Base-by-base conservation (phyloP, 2,329 filamentous ascomycete species). In the Alternaria longipes region DNA sequence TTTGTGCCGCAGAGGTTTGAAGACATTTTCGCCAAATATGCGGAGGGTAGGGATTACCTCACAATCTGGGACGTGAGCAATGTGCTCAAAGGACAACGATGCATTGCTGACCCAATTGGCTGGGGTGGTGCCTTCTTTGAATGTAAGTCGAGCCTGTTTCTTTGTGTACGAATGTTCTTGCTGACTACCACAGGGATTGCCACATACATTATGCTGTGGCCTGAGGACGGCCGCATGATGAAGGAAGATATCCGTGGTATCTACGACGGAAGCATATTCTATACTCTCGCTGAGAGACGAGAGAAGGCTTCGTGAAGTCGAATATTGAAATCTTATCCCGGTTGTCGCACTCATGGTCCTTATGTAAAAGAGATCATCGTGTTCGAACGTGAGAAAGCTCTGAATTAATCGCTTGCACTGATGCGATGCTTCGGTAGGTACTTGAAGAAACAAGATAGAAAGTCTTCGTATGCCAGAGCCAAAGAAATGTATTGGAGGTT, bases 231-330 rank as follows among this genome's bases (percentile, higher is more conserved):
- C 0, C 78, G 79, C 50, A 81, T 88, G 75, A 80, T 75, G 68
- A 89, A 89, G 74, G 85, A 89, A 42, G 86, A 89, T 55, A 79
- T 86, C 11, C 72, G 84, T 20, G 69, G 81, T 11, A 75, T 86
- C 7, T 86, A 82, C 64, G 84, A 86, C 69, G 84, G 85, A 6
- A 84, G 83, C 67, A 78, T 85, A 44, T 86, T 84, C 62, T 82
- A 83, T 32, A 65, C 51, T 7, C 64, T 73, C 50, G 71, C 72
- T 2, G 70, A 57, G 41, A 62, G 49, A 45, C 59, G 59, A 16
- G 54, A 61, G 45, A 56, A 40, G 20, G 30, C 34, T 28, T 36
- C 28, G 9, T 46, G n/a, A n/a, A 6, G 18, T 22, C 38, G 3
- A 14, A 1, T 12, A 0, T 12, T 9, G 18, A 3, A 6, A 6